Evolutionary conservation across 345 rosid species (phyloP).

Genomic region (Jatropha curcas): DNA sequence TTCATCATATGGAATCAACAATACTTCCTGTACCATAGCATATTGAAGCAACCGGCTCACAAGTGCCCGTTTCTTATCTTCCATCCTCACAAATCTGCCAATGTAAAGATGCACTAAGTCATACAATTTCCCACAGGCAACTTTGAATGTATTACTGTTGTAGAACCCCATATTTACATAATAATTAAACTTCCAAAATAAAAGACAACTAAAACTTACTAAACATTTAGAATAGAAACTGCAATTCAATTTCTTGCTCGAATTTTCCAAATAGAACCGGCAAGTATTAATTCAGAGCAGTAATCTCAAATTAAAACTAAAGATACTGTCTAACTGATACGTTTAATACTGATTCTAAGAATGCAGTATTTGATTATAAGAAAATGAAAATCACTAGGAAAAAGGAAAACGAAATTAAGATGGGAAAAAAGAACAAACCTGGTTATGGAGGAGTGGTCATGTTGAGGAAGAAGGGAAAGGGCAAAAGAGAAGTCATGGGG

Average conservation of each 20-base stretch:
- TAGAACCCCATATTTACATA: no score
- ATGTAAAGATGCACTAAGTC: background rate
- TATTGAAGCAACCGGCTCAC: conserved; percentile 66
- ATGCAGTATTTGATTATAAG: no score
- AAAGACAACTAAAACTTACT: background rate
- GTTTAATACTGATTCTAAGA: no score
- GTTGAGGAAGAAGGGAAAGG: conserved; percentile 50
- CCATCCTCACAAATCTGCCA: conserved; percentile 49
- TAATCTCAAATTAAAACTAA: no score
- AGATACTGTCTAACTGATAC: no score
- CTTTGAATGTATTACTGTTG: no score
- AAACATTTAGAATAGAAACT: background rate
- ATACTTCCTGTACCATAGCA: conserved; percentile 43
- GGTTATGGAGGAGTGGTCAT: conserved; percentile 46
- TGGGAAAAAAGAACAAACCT: conserved; percentile 29
- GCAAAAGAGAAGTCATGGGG: conserved; percentile 45
- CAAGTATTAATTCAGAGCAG: no score
- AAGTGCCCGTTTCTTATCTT: conserved; percentile 61
- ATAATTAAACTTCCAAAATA: background rate
- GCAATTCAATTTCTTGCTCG: background rate
- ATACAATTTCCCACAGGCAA: background rate
- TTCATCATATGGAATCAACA: conserved; percentile 42
- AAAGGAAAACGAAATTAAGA: background rate
- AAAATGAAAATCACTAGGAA: no score
- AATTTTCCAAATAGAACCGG: background rate